Percentiles rank a stretch among this genome's conserved stretches.
phyloP scores from a whole-genome alignment of 148 eudicot genomes.

The Persicaria maculosa region DNA sequence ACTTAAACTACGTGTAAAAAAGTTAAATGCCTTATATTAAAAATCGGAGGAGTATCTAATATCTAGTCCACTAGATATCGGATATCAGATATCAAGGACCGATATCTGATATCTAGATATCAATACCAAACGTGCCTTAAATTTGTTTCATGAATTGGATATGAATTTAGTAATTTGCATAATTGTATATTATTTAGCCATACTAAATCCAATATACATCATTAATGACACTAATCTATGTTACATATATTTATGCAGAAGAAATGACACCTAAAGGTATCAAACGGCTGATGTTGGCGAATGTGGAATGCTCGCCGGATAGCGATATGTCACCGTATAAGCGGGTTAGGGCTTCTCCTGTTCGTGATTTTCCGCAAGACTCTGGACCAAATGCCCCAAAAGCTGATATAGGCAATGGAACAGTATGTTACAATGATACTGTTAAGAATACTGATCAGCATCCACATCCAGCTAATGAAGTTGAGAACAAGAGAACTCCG shows the following conservation, averaged over 20 bases:
- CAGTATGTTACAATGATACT: neutral
- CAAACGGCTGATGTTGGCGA: constrained; percentile 26
- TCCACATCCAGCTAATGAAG: neutral
- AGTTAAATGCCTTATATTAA: too few species aligned
- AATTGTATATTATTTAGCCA: neutral
- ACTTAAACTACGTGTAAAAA: too few species aligned
- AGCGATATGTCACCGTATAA: constrained; percentile 35
- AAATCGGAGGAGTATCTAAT: too few species aligned
- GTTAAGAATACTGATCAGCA: neutral
- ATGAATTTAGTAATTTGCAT: too few species aligned
- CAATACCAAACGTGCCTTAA: neutral
- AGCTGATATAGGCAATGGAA: constrained; percentile 2
- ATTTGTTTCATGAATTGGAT: neutral
- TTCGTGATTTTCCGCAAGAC: constrained; percentile 63
- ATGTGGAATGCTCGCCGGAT: constrained; percentile 19
- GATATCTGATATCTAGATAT: too few species aligned
- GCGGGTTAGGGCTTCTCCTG: constrained; percentile 49
- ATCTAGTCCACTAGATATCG: too few species aligned
- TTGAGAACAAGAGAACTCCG: neutral
- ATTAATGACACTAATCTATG: neutral
- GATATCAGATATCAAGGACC: too few species aligned
- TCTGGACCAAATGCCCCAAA: constrained; percentile 42
- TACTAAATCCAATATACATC: neutral
- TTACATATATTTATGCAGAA: neutral
- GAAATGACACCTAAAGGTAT: constrained; percentile 28